phyloP scores from a whole-genome alignment of 441 rosid genomes.

The Pelargonium citronellum region DNA sequence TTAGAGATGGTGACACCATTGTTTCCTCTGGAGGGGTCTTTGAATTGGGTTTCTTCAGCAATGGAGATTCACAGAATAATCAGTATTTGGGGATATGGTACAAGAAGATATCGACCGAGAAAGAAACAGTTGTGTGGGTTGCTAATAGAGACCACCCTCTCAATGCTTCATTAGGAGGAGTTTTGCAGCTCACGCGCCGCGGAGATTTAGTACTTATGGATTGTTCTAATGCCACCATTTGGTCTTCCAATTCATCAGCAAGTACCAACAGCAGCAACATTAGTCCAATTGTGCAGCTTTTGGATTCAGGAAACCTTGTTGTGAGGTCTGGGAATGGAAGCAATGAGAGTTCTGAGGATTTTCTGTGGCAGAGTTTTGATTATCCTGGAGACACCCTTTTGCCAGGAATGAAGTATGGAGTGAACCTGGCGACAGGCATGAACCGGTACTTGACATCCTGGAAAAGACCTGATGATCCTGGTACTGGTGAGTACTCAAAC shows the following conservation, averaged over 20 bases:
- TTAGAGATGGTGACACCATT: background rate
- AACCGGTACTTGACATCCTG: slow-evolving; percentile 2
- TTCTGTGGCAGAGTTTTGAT: background rate
- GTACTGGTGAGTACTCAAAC: slow-evolving; percentile 5
- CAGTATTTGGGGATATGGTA: background rate
- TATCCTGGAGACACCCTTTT: slow-evolving; percentile 2
- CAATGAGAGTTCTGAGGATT: background rate
- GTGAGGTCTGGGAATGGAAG: background rate
- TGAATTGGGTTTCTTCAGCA: slow-evolving; percentile 1
- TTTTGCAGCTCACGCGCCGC: background rate
- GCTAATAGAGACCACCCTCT: background rate
- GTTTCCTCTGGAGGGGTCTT: background rate
- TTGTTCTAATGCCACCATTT: background rate
- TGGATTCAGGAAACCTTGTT: background rate
- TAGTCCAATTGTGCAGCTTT: background rate
- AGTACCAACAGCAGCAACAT: background rate
- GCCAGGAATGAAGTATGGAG: slow-evolving; percentile 3
- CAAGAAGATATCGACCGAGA: background rate
- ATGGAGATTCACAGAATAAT: background rate
- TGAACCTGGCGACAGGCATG: background rate
- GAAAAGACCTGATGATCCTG: background rate
- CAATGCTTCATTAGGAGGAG: background rate
- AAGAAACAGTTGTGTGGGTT: background rate
- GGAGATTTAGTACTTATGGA: background rate
- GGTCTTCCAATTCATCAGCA: slow-evolving; percentile 2